A percentile compares a stretch with the other conserved stretches of the same genome.
These are phyloP conservation scores for Teunomyces tritomae DNA, from an alignment of 805 yeast genomes.

Conservation along the genomic window DNA sequence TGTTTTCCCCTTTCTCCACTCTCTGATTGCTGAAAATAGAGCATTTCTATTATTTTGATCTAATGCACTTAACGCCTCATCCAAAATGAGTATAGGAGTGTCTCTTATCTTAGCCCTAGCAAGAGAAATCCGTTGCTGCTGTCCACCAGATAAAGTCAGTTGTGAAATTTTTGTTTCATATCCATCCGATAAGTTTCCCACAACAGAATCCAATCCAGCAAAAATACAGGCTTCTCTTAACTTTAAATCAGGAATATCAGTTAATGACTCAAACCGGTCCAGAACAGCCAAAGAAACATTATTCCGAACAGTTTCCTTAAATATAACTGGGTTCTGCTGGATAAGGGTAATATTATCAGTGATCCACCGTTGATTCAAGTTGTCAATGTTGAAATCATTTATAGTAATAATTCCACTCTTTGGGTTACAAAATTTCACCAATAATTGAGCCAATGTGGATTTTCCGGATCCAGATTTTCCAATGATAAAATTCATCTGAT, in stretches of 20 bases:
- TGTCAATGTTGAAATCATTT: conserved; percentile 49
- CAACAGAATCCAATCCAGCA: conserved; percentile 50
- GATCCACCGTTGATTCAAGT: conserved; percentile 51
- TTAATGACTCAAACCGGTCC: conserved; percentile 16
- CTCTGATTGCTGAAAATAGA: conserved; percentile 50
- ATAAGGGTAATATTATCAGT: conserved; percentile 65
- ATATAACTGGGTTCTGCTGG: conserved; percentile 67
- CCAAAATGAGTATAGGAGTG: conserved; percentile 74
- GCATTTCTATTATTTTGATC: conserved; percentile 50
- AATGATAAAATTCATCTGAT: conserved; percentile 58
- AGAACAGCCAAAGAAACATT: conserved; percentile 58
- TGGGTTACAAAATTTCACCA: conserved; percentile 57
- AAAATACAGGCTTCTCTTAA: conserved; percentile 47
- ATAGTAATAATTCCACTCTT: conserved; percentile 55
- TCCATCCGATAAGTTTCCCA: conserved; percentile 52
- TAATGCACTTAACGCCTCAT: conserved; percentile 83
- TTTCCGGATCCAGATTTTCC: conserved; percentile 95
- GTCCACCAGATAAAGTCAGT: conserved; percentile 79
- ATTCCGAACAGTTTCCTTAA: conserved; percentile 58
- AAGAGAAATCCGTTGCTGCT: conserved; percentile 75
- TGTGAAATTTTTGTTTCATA: conserved; percentile 50
- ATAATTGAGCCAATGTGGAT: conserved; percentile 68
- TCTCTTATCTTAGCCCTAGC: conserved; percentile 80
- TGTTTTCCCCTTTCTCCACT: conserved; percentile 65
- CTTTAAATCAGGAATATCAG: conserved; percentile 16